Base-by-base conservation (phyloP, 2,329 filamentous ascomycete genomes). In the Chrysoporthe puriensis region DNA sequence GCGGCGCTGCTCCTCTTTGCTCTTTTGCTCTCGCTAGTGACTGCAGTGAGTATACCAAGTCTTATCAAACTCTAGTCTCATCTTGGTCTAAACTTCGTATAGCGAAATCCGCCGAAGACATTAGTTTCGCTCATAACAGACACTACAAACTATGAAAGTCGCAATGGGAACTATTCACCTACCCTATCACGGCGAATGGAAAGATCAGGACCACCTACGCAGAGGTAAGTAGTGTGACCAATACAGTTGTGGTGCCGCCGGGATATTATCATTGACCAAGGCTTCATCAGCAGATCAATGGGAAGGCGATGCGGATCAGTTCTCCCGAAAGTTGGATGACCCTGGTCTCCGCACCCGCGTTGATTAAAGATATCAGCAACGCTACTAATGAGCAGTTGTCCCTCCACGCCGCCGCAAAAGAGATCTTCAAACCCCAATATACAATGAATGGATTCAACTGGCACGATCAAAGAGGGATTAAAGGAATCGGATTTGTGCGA, bases 361-460 rank as follows among this genome's bases (percentile, higher is more conserved):
- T 48, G 18, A 48, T 48, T n/a, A 8, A 48, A n/a, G 16, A 48
- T 8, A 48, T 48, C 44, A 48, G 18, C 44, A 48, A 48, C 18
- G 44, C 44, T 48, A 48, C 44, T n/a, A 48, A n/a, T 48, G 4
- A 48, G 44, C 18, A 48, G 6, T n/a, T 48, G 44, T 48, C 44
- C 18, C 44, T 48, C 18, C 44, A 48, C 44, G 18, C 18, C 4
- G 44, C 44, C 14, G 44, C 18, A n/a, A 48, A 48, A 48, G 44
- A 34, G 3, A 56, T 56, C 21, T 21, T 56, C 52, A 26, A 56
- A 34, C 21, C 52, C 14, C 18, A 56, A 56, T 56, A 56, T 34
- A 56, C 52, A 56, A 56, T 56, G 26, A 26, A 32, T 56, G 52
- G 52, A 34, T 34, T 32, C 32, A 56, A 56, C 32, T 56, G 26